Evolutionary conservation across 768 basidiomycete genomes (phyloP).

Genomic region (Collybiopsis luxurians): DNA sequence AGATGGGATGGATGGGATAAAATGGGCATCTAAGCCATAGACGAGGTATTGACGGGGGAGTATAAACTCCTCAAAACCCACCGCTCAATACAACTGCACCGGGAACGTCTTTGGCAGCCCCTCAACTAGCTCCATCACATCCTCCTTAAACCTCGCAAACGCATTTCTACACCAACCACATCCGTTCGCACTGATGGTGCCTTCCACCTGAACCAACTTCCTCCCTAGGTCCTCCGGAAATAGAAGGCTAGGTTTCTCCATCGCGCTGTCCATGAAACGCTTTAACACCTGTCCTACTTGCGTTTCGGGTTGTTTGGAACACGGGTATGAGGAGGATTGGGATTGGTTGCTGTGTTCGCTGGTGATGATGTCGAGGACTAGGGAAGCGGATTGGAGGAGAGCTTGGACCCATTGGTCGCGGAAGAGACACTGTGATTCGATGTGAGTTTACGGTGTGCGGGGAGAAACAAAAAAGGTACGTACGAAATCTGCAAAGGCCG

Average conservation of each 20-base stretch:
- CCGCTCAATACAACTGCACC: background rate
- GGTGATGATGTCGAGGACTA: background rate
- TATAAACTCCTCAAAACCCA: too few relatives aligned
- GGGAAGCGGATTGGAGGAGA: background rate
- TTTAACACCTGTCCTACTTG: background rate
- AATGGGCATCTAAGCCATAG: too few relatives aligned
- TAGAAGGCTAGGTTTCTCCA: background rate
- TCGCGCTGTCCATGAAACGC: background rate
- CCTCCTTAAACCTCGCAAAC: background rate
- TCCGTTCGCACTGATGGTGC: background rate
- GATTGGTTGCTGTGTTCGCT: too few relatives aligned
- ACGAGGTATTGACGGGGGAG: too few relatives aligned
- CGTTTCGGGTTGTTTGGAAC: background rate
- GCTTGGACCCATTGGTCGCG: slow-evolving; percentile 1
- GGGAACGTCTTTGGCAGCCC: background rate
- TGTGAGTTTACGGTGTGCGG: too few relatives aligned
- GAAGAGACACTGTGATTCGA: background rate
- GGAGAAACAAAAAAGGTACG: background rate
- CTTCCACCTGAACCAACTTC: background rate
- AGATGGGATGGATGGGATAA: too few relatives aligned
- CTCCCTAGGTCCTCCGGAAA: background rate
- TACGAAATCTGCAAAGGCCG: slow-evolving; percentile 2
- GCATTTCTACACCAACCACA: slow-evolving; percentile 4
- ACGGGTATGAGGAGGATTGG: background rate
- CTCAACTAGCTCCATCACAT: background rate